phyloP scores from a whole-genome alignment of 1,284 basidiomycete genomes.

The Peniophora sp. region DNA sequence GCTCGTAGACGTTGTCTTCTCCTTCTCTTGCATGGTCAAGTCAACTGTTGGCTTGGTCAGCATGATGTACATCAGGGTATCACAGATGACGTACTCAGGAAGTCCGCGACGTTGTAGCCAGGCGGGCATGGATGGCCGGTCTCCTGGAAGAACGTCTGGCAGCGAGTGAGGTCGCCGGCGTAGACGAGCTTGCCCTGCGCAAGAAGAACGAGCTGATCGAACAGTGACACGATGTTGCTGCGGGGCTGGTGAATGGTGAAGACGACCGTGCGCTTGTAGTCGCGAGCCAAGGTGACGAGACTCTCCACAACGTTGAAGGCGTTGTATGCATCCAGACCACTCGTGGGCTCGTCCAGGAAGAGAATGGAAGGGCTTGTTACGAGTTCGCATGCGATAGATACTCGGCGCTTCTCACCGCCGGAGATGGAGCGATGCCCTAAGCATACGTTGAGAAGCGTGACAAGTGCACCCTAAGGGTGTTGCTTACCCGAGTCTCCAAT shows the following conservation, averaged over 20 bases:
- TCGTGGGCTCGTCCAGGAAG: constrained; percentile 95
- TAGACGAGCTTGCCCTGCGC: constrained; percentile 81
- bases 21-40: constrained; percentile 72
- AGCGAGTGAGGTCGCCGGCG: constrained; percentile 68
- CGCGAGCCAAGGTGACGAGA: constrained; percentile 76
- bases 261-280: constrained; percentile 92
- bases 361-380: constrained; percentile 94
- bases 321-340: constrained; percentile 91
- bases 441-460: constrained; percentile 2
- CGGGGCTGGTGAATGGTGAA: constrained; percentile 99
- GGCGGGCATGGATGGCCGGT: constrained; percentile 83
- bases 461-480: neutral
- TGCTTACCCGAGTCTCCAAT: constrained; percentile 80
- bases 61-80: neutral
- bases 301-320: constrained; percentile 92
- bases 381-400: constrained; percentile 96
- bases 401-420: constrained; percentile 92
- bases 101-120: constrained; percentile 98
- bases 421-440: constrained; percentile 80
- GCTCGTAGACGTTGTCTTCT: constrained; percentile 30
- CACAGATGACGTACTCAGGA: constrained; percentile 58
- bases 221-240: constrained; percentile 92
- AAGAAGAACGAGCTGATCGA: constrained; percentile 86
- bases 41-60: constrained; percentile 50
- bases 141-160: constrained; percentile 73